Evolutionary conservation across 495 filamentous ascomycete species (phyloP), one percentile per base, ranked within the genome.

Genomic region (Massariosphaeria phaeospora): DNA sequence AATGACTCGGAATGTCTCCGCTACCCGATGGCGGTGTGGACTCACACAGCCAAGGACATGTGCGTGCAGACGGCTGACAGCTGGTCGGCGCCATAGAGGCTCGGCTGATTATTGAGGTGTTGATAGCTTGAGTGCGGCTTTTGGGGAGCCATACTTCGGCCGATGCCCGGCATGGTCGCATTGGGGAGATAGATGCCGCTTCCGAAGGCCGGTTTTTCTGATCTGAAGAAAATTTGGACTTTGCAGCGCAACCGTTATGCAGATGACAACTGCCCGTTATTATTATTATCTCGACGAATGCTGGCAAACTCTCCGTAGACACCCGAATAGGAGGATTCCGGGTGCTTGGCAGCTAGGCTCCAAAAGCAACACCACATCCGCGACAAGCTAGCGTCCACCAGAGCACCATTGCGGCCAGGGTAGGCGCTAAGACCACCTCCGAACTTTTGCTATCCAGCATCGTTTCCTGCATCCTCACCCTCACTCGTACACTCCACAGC

Each of bases 351-450:
- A 9, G 50, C 18, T 31, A 12, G 31, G 31, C 23, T 48, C 38
- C 53, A 33, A 45, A 57, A 35, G 53, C 46, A 57, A 57, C 44
- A 36, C 53, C 39, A 35, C 34, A 50, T 57, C 53, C 44, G 35
- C 53, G 52, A 57, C 45, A 49, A 57, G 53, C 53, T n/a, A n/a
- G 44, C 44, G 44, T 49, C 4, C 53, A 50, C n/a, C n/a, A n/a
- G n/a, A n/a, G n/a, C n/a, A n/a, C n/a, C n/a, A n/a, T n/a, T n/a
- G n/a, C n/a, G n/a, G n/a, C n/a, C n/a, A n/a, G n/a, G n/a, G n/a
- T n/a, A n/a, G n/a, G n/a, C 41, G 53, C 53, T 49, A 42, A 44
- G 53, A 57, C 53, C 53, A 57, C 53, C 26, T 48, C 53, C 26
- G 44, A 39, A 57, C 35, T 40, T 50, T 27, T 48, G 38, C 25